These are phyloP conservation scores for Leccinum sublutescens DNA, from an alignment of 768 basidiomycete genomes.

Conservation along the genomic window DNA sequence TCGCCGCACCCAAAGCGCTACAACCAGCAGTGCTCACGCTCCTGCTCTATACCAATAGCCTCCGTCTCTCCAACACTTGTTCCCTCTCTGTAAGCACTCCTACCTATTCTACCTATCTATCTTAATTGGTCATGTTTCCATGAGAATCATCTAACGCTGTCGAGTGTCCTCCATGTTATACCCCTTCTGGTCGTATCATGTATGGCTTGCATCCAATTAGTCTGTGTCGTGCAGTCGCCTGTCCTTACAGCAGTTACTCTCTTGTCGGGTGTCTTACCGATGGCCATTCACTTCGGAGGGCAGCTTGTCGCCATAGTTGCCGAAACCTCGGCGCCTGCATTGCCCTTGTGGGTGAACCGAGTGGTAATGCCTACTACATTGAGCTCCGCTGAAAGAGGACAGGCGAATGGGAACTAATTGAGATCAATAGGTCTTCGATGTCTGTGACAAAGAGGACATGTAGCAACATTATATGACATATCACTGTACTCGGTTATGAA, in stretches of 20 bases:
- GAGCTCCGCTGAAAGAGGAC: neutral
- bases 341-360: neutral
- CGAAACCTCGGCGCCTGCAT: neutral
- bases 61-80: slow-evolving; percentile 13
- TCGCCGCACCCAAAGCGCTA: slow-evolving; percentile 9
- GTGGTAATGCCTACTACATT: neutral
- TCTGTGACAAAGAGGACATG: neutral
- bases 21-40: slow-evolving; percentile 11
- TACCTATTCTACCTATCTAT: neutral
- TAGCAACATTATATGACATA: neutral
- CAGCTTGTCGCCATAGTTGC: neutral
- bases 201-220: slow-evolving; percentile 11
- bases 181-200: slow-evolving; percentile 16
- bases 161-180: slow-evolving; percentile 16
- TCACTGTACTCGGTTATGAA: too few species aligned
- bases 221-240: slow-evolving; percentile 9
- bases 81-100: slow-evolving; percentile 7
- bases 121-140: neutral
- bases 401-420: neutral
- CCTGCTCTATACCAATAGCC: slow-evolving; percentile 26
- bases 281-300: neutral
- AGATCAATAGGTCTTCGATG: neutral
- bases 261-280: slow-evolving; percentile 11
- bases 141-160: slow-evolving; percentile 9
- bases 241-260: slow-evolving; percentile 5